Evolutionary conservation across 352 stramenopile genomes (phyloP), one percentile per base, ranked within the genome.

Genomic region (Globisporangium spinosum): DNA sequence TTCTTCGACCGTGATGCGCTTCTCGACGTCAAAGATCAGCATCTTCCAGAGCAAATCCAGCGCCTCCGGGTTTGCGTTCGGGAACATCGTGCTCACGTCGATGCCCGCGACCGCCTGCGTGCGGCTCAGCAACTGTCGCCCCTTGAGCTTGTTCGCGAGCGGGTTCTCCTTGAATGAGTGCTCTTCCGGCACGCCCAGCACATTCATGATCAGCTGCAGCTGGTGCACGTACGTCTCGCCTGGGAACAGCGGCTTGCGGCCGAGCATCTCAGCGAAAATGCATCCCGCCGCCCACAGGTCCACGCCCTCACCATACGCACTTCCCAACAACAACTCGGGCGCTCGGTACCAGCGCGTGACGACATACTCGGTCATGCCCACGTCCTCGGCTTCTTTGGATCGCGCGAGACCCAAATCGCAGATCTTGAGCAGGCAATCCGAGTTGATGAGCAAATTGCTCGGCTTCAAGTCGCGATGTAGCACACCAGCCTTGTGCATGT

Each of bases 401-500:
- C 96, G 90, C 40, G 95, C 94, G 10, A 98, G 81, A 23, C 96
- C 96, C 53, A 99, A 91, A 70, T 99, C 96, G 77, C 96, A 98
- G 70, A 99, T 97, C 76, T 98, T 98, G 47, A 99, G 83, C 72
- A 98, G 83, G 61, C 96, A 98, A 70, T 98, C 98, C 20, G 87
- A 95, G 70, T 96, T 96, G 67, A 95, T 91, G 43, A 96, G 87
- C 70, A 96, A 57, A 47, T 96, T 96, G 65, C 87, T 94, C 0
- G 89, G 89, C 72, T 96, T 96, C 7, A 96, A 68, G 70, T 96
- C 89, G 45, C 89, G 87, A 70, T 96, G 89, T 56, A 96, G 72
- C 51, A 96, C 86, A 20, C 87, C 89, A 20, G 85, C 86, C 29
- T 81, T 87, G 71, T 96, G 89, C 89, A 96, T 96, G 77, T 96